phyloP scores from a whole-genome alignment of 495 filamentous ascomycete species.

The Tetracladium setigerum region DNA sequence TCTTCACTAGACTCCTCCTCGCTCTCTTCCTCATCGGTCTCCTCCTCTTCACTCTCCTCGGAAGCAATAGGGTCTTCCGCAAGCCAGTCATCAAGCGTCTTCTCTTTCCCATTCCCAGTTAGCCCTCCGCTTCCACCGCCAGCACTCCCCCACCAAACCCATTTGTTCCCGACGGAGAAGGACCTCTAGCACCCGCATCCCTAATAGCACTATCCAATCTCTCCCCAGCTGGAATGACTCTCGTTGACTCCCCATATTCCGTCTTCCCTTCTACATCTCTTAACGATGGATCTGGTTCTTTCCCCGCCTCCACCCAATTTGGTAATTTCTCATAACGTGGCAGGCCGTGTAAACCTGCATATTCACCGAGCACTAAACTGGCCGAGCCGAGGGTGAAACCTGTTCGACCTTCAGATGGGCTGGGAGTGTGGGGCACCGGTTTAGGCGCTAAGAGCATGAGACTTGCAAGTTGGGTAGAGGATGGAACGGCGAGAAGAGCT shows the following conservation, averaged over 20 bases:
- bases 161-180: slow-evolving; percentile 17
- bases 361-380: slow-evolving; percentile 73
- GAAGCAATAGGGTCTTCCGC: slow-evolving; percentile 43
- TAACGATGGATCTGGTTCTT: slow-evolving; percentile 71
- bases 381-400: slow-evolving; percentile 74
- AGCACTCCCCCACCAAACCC: slow-evolving; percentile 9
- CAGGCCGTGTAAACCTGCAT: slow-evolving; percentile 60
- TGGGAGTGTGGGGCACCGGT: slow-evolving; percentile 79
- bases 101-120: slow-evolving; percentile 29
- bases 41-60: slow-evolving; percentile 23
- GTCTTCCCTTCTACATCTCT: slow-evolving; percentile 40
- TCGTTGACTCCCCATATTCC: slow-evolving; percentile 28
- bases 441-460: slow-evolving; percentile 90
- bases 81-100: slow-evolving; percentile 87
- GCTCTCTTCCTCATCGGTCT: slow-evolving; percentile 31
- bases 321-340: slow-evolving; percentile 72
- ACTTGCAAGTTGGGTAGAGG: slow-evolving; percentile 75
- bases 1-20: slow-evolving; percentile 45
- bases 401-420: slow-evolving; percentile 71
- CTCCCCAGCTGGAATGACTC: slow-evolving; percentile 51
- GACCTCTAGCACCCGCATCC: slow-evolving; percentile 6
- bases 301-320: slow-evolving; percentile 73
- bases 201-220: slow-evolving; percentile 49
- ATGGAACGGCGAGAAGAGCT: slow-evolving; percentile 65
- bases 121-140: no score